Evolutionary conservation across 495 filamentous ascomycete species (phyloP).

Genomic region (Penicillium arizonense): DNA sequence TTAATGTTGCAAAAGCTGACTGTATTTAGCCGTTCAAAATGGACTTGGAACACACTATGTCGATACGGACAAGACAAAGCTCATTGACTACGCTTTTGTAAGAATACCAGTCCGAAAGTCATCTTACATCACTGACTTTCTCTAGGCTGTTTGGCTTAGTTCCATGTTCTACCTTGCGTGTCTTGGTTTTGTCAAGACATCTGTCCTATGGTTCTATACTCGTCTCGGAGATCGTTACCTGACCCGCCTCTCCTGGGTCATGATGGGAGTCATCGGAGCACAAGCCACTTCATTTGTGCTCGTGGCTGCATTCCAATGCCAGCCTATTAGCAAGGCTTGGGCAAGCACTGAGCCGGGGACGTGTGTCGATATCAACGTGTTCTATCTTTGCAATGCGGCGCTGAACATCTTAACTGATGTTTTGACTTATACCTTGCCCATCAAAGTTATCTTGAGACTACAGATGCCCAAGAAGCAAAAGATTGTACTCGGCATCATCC

Average conservation of each 20-base stretch:
- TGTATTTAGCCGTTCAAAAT: conserved; percentile 27
- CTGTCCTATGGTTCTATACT: conserved; percentile 40
- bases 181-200: conserved; percentile 42
- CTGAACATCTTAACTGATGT: conserved; percentile 55
- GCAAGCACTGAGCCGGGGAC: conserved; percentile 23
- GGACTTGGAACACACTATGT: conserved; percentile 32
- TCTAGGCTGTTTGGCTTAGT: conserved; percentile 38
- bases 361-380: conserved; percentile 46
- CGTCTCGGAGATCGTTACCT: conserved; percentile 35
- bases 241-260: conserved; percentile 28
- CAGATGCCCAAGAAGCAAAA: conserved; percentile 37
- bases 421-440: conserved; percentile 48
- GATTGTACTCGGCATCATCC: conserved; percentile 32
- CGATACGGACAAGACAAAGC: conserved; percentile 17
- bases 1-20: conserved; percentile 4
- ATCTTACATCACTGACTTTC: neutral
- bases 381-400: conserved; percentile 44
- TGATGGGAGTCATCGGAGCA: conserved; percentile 29
- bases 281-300: conserved; percentile 37
- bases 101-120: neutral
- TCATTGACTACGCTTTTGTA: conserved; percentile 34
- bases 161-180: conserved; percentile 42
- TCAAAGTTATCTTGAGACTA: conserved; percentile 36
- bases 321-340: conserved; percentile 35
- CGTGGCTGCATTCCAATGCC: conserved; percentile 39